Base-by-base conservation (phyloP, 164 flowering plant species). In the Tinospora cordifolia region DNA sequence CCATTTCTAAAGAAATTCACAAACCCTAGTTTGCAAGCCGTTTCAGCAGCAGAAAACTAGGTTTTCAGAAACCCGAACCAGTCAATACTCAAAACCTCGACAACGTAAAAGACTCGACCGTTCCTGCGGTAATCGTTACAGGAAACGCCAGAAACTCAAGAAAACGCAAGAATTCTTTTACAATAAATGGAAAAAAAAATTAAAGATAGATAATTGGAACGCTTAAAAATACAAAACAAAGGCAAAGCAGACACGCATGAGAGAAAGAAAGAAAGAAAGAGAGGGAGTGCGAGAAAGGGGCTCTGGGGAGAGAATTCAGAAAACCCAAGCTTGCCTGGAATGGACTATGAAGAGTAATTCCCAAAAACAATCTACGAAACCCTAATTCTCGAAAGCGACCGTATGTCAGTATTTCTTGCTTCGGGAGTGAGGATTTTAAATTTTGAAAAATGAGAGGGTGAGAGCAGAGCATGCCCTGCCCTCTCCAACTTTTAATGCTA, bases 11-110 rank as follows among this genome's bases (percentile, higher is more conserved):
- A 69, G 27, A 22, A 22, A 25, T 27, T 0, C n/a, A 0, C 34
- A 17, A 72, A 38, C 51, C 65, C 69, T 24, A 65, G 30, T 58
- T 21, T 66, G 57, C 57, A 17, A 62, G 44, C 22, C 41, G 27
- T 41, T 58, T 30, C 36, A 30, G 36, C 58, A 10, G 65, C 25
- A 39, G 11, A 34, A 57, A 72, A 65, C 58, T 72, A 65, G 74
- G 69, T 66, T 70, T 70, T 26, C 41, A 36, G 38, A 14, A 63
- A 65, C 51, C 64, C 4, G 27, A 59, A 27, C 3, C 44, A 69
- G 38, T 39, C 34, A 13, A 36, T 12, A 60, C 3, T 26, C 38
- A 25, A 41, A 62, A 71, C 41, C 74, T 54, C 63, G 10, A 26
- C 40, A 65, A 14, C 38, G 21, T 63, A 51, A 34, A 64, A 71